Conservation (phyloP, 331 rosid species). For the Cydonia oblonga region DNA sequence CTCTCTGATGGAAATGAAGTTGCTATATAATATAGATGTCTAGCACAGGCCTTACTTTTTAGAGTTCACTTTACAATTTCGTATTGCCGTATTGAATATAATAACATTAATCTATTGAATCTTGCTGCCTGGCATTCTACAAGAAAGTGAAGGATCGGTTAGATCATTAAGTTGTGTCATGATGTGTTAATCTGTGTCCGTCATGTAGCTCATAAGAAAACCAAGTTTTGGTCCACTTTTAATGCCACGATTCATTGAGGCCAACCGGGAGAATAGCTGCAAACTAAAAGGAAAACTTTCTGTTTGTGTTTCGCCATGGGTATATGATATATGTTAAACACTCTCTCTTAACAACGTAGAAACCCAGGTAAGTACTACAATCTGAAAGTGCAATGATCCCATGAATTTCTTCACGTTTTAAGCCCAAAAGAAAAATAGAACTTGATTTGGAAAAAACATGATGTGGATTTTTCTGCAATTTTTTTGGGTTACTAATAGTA, state of each 20-base stretch:
- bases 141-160: background rate
- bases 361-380: slow-evolving; percentile 49
- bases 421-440: background rate
- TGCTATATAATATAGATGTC: background rate
- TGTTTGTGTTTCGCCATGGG: background rate
- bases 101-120: background rate
- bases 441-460: background rate
- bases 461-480: background rate
- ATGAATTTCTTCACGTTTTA: background rate
- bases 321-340: background rate
- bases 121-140: background rate
- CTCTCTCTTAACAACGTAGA: slow-evolving; percentile 57
- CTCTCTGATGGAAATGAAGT: background rate
- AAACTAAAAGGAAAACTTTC: background rate
- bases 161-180: background rate
- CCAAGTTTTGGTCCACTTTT: background rate
- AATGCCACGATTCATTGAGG: background rate
- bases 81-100: background rate
- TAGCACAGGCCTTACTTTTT: background rate
- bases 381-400: background rate
- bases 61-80: background rate
- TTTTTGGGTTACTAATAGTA: no score
- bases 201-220: background rate
- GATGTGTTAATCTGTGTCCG: background rate
- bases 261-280: background rate